Conservation (phyloP, 257 asterid species). For the Nicotiana noctiflora region DNA sequence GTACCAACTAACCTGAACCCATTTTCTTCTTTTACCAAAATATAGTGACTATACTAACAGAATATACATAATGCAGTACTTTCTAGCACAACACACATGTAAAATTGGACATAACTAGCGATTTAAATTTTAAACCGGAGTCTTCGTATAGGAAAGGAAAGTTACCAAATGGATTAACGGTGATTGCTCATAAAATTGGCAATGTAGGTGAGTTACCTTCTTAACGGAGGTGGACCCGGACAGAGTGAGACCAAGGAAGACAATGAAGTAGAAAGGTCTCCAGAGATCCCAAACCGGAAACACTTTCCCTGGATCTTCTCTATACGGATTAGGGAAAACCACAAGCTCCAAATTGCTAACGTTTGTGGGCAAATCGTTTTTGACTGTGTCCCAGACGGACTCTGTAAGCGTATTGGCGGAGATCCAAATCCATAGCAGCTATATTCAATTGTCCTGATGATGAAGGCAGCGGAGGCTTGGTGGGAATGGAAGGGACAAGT, state of each 20-base stretch:
- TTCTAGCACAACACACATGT: not conserved
- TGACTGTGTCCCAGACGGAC: conserved; percentile 88
- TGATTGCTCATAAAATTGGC: too few relatives aligned
- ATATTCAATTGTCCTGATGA: conserved; percentile 16
- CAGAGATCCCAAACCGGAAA: conserved; percentile 95
- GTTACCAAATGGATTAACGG: too few relatives aligned
- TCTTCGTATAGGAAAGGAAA: too few relatives aligned
- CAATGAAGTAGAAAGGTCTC: conserved; percentile 96
- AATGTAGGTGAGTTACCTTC: conserved; percentile 43
- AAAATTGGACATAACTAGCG: too few relatives aligned
- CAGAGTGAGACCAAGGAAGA: conserved; percentile 82
- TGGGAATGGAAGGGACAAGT: conserved; percentile 30
- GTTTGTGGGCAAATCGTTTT: conserved; percentile 79
- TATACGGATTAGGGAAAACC: conserved; percentile 82
- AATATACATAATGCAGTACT: not conserved
- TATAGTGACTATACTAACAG: too few relatives aligned
- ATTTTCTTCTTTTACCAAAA: too few relatives aligned
- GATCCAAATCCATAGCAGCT: conserved; percentile 48
- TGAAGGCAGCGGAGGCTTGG: conserved; percentile 15
- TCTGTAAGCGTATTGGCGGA: conserved; percentile 64
- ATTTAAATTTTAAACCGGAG: too few relatives aligned
- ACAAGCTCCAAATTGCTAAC: conserved; percentile 85
- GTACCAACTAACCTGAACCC: too few relatives aligned
- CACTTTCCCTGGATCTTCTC: conserved; percentile 97
- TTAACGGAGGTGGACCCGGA: conserved; percentile 95